These are phyloP conservation scores for Phylloporus sp. DNA, from an alignment of 768 basidiomycete species.

Conservation along the genomic window DNA sequence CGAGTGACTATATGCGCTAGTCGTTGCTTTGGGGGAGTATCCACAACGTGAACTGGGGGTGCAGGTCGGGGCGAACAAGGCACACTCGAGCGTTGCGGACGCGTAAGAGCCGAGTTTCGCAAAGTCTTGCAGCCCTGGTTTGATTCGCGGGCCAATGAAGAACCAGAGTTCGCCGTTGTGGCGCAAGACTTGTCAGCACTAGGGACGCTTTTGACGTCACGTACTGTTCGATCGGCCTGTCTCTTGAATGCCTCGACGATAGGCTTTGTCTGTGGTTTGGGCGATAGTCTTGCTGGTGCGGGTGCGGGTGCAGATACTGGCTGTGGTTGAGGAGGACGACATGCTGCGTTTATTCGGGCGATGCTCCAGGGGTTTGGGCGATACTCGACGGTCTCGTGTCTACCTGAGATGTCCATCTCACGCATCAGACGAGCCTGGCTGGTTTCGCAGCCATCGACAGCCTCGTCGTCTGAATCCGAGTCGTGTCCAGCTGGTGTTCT, in stretches of 20 bases:
- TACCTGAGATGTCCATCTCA: slow-evolving; percentile 56
- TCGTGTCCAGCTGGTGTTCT: slow-evolving; percentile 11
- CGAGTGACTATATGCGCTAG: slow-evolving; percentile 16
- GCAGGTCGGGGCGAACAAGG: neutral
- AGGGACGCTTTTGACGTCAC: neutral
- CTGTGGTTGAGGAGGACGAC: slow-evolving; percentile 31
- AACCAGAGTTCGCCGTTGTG: neutral
- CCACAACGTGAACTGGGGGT: neutral
- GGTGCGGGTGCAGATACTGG: neutral
- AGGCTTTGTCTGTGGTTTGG: slow-evolving; percentile 23
- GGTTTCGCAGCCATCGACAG: slow-evolving; percentile 2
- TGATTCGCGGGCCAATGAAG: neutral
- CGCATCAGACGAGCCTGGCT: slow-evolving; percentile 33
- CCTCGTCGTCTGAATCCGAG: slow-evolving; percentile 20
- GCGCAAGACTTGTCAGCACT: neutral
- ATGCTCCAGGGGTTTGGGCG: slow-evolving; percentile 80
- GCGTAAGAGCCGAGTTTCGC: neutral
- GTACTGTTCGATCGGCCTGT: slow-evolving; percentile 28
- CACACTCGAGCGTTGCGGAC: neutral
- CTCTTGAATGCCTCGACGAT: slow-evolving; percentile 48
- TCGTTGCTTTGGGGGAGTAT: neutral
- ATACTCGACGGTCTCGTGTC: slow-evolving; percentile 60
- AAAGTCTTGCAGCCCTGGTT: neutral
- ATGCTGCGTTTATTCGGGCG: slow-evolving; percentile 72
- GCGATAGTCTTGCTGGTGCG: neutral